Base-by-base conservation (phyloP, 2,329 filamentous ascomycete genomes). In the Onygena corvina region DNA sequence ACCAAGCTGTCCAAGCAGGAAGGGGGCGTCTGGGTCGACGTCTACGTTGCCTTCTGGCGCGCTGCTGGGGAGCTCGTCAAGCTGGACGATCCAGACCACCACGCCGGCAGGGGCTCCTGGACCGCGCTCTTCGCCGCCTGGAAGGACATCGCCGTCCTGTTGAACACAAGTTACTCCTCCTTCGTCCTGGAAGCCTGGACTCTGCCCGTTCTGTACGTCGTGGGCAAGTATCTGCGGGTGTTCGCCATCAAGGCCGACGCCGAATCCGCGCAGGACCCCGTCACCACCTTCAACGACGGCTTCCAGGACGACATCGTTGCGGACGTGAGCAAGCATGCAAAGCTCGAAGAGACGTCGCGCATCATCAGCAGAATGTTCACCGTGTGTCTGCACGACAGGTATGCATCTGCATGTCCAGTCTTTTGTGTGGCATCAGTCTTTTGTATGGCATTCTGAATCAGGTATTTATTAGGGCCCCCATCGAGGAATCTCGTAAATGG, bases 401-500 rank as follows among this genome's bases (percentile, higher is more conserved):
- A 73, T 59, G 74, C 64, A 57, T 25, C 47, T 29, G 31, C n/a
- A 33, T 31, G 27, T 34, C 27, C 29, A 9, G 20, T 18, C n/a
- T 38, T 38, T 3, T 38, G 9, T 14, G n/a, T n/a, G n/a, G n/a
- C n/a, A n/a, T n/a, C n/a, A n/a, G n/a, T 45, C 11, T 27, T 48
- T 49, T 56, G 11, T 27, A 46, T 35, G 18, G 14, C 9, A 16
- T 49, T 49, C 51, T 53, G 47, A 52, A 47, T 50, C 38, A 54
- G 57, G 57, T 61, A 53, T 62, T 53, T 42, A 56, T 58, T 49
- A 90, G 86, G 66, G 84, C 85, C 53, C 81, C 84, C 11, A 72
- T 95, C 38, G 81, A 88, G 60, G 84, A 94, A 59, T 95, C 90
- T 6, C 81, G 92, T 49, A 98, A 96, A 77, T 98, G 92, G 92